Conservation (phyloP, 331 rosid species). For the Dryas integrifolia region DNA sequence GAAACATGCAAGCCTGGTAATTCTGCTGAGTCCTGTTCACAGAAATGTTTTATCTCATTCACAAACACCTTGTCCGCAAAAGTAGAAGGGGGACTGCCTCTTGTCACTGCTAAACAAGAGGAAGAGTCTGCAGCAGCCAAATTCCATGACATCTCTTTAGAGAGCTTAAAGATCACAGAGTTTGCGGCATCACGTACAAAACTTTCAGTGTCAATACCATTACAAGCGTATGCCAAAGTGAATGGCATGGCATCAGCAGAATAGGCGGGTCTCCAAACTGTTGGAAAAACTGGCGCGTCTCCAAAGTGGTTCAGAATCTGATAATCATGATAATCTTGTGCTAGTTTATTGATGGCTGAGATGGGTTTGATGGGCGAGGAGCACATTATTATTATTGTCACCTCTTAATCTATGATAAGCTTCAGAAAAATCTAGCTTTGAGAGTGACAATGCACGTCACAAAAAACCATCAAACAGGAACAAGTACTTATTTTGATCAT, state of each 20-base stretch:
- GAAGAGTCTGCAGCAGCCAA: conserved; percentile 65
- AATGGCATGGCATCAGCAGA: conserved; percentile 89
- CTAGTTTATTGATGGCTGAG: conserved; percentile 73
- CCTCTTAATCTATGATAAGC: conserved; percentile 85
- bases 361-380: conserved; percentile 87
- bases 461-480: conserved; percentile 79
- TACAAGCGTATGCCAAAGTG: conserved; percentile 95
- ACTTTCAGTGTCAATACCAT: conserved; percentile 94
- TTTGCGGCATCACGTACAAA: conserved; percentile 85
- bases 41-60: conserved; percentile 80
- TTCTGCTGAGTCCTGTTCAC: conserved; percentile 66
- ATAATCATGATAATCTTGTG: conserved; percentile 36
- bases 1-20: conserved; percentile 68
- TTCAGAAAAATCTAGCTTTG: conserved; percentile 80
- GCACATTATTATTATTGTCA: conserved; percentile 48
- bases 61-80: conserved; percentile 85
- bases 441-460: conserved; percentile 76
- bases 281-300: conserved; percentile 60
- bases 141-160: conserved; percentile 82
- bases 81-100: conserved; percentile 66
- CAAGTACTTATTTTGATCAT: conserved; percentile 45
- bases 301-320: conserved; percentile 51
- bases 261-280: conserved; percentile 74
- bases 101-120: conserved; percentile 36
- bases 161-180: conserved; percentile 79